Conservation (phyloP, 2,329 filamentous ascomycete species). For the Ascochyta rabiei region DNA sequence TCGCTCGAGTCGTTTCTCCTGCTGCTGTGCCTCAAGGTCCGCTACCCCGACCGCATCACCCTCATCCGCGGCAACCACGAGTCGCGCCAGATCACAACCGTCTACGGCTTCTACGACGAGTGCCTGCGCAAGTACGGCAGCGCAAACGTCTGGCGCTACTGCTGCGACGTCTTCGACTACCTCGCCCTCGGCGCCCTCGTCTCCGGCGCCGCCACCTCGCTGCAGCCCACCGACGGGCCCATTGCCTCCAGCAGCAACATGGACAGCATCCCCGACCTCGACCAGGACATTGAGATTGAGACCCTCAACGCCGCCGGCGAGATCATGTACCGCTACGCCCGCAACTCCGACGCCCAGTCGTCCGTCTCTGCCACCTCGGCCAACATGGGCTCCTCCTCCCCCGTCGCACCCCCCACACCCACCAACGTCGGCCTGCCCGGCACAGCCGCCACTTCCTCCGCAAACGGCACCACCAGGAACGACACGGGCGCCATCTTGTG, state of each 20-base stretch:
- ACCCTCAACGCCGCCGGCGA: conserved; percentile 85
- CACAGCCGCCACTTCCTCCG: conserved; percentile 75
- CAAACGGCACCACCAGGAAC: conserved; percentile 61
- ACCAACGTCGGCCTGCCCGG: conserved; percentile 74
- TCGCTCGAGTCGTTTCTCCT: conserved; percentile 96
- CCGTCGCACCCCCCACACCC: conserved; percentile 48
- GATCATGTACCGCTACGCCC: conserved; percentile 74
- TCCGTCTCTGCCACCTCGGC: conserved; percentile 38
- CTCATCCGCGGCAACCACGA: conserved; percentile 95
- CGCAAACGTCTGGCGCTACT: conserved; percentile 92
- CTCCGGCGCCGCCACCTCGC: conserved; percentile 75
- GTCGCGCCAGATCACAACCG: conserved; percentile 94
- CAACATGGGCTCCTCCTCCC: conserved; percentile 44
- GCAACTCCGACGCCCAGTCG: conserved; percentile 52
- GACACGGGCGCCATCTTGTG: conserved; percentile 77
- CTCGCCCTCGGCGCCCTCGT: conserved; percentile 88
- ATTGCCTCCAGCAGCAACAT: conserved; percentile 59
- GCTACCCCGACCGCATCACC: conserved; percentile 96
- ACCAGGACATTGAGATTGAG: conserved; percentile 87
- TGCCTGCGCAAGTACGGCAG: conserved; percentile 95
- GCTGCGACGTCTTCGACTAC: conserved; percentile 98
- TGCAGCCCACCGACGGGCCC: conserved; percentile 66
- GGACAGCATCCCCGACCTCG: conserved; percentile 56
- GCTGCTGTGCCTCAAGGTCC: conserved; percentile 92
- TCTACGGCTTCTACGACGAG: conserved; percentile 98